These are phyloP conservation scores for Juglanconis oblonga DNA, from an alignment of 2,329 filamentous ascomycete species.

Conservation along the genomic window DNA sequence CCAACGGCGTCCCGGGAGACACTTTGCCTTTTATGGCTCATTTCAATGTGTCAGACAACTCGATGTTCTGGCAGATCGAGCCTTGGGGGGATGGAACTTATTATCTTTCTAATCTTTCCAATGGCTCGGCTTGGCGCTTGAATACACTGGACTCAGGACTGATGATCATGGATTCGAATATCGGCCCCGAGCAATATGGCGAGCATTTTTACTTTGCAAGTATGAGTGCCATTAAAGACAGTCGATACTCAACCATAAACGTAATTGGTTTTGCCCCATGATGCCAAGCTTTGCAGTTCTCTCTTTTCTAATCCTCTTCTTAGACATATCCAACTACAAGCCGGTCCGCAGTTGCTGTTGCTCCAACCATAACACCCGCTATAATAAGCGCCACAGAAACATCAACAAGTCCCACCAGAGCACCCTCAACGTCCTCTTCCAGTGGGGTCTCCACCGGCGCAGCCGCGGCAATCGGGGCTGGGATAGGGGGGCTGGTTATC, in stretches of 20 bases:
- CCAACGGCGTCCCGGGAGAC: neutral
- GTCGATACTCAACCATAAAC: neutral
- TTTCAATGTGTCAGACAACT: constrained; percentile 5
- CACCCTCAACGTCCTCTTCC: neutral
- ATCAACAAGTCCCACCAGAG: neutral
- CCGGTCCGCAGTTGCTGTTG: neutral
- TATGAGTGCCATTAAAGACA: constrained; percentile 1
- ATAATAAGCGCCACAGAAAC: neutral
- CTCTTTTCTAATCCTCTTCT: neutral
- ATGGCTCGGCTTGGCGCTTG: constrained; percentile 6
- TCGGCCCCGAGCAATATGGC: neutral
- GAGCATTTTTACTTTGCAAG: constrained; percentile 9
- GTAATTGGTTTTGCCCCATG: neutral
- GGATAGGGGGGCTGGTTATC: neutral
- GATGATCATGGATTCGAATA: constrained; percentile 7
- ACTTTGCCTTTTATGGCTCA: neutral
- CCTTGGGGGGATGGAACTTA: constrained; percentile 8
- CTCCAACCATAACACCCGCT: neutral
- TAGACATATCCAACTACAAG: constrained; percentile 5
- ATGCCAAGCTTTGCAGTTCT: too few relatives aligned
- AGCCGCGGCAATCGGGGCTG: constrained; percentile 8
- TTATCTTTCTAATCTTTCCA: constrained; percentile 7
- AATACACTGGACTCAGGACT: neutral
- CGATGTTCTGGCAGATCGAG: constrained; percentile 10
- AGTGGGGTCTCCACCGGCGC: neutral